Conservation (phyloP, 1,139 yeast species). For the Hemisphaericaspora subhashii region DNA sequence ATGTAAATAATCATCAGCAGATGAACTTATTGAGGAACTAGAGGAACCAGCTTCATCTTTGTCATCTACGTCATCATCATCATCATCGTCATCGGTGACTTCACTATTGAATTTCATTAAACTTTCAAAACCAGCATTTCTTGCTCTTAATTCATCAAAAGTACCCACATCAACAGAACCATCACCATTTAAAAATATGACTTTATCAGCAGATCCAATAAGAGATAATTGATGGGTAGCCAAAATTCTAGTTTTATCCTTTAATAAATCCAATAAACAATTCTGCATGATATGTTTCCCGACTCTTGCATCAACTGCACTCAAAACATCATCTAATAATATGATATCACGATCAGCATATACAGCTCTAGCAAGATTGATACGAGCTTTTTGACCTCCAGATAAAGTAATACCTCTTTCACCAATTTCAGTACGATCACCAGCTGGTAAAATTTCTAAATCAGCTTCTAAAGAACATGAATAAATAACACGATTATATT, state of each 20-base stretch:
- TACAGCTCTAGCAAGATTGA: constrained; percentile 47
- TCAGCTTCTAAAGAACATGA: constrained; percentile 40
- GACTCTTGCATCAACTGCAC: constrained; percentile 53
- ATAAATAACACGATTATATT: constrained; percentile 30
- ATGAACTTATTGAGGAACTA: constrained; percentile 8
- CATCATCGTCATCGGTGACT: constrained; percentile 24
- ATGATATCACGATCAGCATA: constrained; percentile 42
- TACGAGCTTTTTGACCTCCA: constrained; percentile 52
- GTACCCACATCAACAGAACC: constrained; percentile 41
- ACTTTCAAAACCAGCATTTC: constrained; percentile 45
- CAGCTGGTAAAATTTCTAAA: constrained; percentile 40
- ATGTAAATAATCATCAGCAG: constrained; percentile 19
- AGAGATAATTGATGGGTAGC: constrained; percentile 50
- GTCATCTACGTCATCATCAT: constrained; percentile 16
- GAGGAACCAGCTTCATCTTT: constrained; percentile 18
- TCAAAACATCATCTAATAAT: constrained; percentile 46
- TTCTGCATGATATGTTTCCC: constrained; percentile 45
- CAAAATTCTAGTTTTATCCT: constrained; percentile 40
- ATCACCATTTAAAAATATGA: constrained; percentile 45
- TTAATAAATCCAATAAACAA: constrained; percentile 36
- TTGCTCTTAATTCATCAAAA: constrained; percentile 33
- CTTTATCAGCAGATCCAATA: constrained; percentile 41
- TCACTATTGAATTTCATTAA: constrained; percentile 47
- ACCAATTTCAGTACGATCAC: constrained; percentile 49
- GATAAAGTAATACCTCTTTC: constrained; percentile 50